Percentiles rank a stretch among this genome's conserved stretches.
Evolutionary conservation across 768 basidiomycete genomes (phyloP).

Genomic region (Inosperma sp.): DNA sequence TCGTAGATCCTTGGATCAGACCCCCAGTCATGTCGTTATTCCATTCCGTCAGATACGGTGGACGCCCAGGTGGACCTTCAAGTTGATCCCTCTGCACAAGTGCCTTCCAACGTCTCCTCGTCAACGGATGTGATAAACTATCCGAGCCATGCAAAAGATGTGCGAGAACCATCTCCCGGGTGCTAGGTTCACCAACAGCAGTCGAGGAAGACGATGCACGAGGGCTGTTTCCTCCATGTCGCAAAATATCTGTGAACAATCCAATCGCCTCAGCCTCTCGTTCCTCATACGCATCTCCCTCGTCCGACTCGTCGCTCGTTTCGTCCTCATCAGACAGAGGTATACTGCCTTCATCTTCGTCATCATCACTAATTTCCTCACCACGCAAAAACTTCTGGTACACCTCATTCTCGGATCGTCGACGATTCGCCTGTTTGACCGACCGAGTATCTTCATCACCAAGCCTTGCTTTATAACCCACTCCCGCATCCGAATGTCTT

Average conservation of each 20-base stretch:
- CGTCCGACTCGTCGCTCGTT: conserved; percentile 20
- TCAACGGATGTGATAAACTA: conserved; percentile 17
- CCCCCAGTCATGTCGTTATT: no score
- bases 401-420: conserved; percentile 34
- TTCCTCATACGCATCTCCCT: conserved; percentile 14
- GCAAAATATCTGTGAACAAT: conserved; percentile 54
- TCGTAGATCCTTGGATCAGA: no score
- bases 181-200: conserved; percentile 7
- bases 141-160: conserved; percentile 21
- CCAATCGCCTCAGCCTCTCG: conserved; percentile 39
- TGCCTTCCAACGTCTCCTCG: conserved; percentile 20
- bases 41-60: neutral
- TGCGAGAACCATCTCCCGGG: conserved; percentile 26
- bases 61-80: no score
- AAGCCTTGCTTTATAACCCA: conserved; percentile 23
- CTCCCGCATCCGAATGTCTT: conserved; percentile 15
- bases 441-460: conserved; percentile 28
- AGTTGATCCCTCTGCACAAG: conserved; percentile 10
- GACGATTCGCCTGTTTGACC: conserved; percentile 18
- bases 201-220: conserved; percentile 27
- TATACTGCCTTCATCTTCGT: conserved; percentile 28
- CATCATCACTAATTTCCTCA: conserved; percentile 44
- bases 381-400: conserved; percentile 60
- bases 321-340: conserved; percentile 20
- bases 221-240: conserved; percentile 19